Conservation (phyloP, 345 rosid species). For the Arabidopsis arenosa region DNA sequence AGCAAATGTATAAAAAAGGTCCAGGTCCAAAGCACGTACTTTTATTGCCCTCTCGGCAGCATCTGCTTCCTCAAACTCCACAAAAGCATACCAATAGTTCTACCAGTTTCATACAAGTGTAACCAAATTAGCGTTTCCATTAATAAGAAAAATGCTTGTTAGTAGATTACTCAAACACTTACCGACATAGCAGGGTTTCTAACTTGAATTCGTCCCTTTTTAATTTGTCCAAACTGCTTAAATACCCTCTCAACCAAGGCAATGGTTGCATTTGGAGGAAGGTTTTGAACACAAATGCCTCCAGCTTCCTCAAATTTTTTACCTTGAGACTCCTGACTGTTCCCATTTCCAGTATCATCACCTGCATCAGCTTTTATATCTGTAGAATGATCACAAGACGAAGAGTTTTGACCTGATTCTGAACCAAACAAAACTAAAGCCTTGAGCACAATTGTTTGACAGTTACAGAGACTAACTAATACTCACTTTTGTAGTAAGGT, state of each 20-base stretch:
- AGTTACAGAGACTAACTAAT: not conserved
- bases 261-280: slow-evolving; percentile 60
- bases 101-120: slow-evolving; percentile 35
- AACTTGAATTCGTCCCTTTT: slow-evolving; percentile 60
- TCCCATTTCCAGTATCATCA: slow-evolving; percentile 46
- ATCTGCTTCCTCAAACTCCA: slow-evolving; percentile 68
- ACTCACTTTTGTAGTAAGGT: not conserved
- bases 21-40: slow-evolving; percentile 48
- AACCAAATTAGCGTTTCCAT: not conserved
- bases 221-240: slow-evolving; percentile 70
- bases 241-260: slow-evolving; percentile 62
- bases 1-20: no score
- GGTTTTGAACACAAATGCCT: slow-evolving; percentile 49
- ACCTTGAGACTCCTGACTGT: slow-evolving; percentile 52
- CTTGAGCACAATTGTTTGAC: not conserved
- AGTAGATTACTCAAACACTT: not conserved
- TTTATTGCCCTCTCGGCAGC: slow-evolving; percentile 73
- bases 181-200: slow-evolving; percentile 45
- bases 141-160: not conserved
- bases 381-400: no score
- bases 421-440: not conserved
- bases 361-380: not conserved
- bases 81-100: slow-evolving; percentile 74
- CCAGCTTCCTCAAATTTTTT: no score
- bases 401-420: no score